Base-by-base conservation (phyloP, 2,329 filamentous ascomycete species). In the Ophiobolus disseminans region DNA sequence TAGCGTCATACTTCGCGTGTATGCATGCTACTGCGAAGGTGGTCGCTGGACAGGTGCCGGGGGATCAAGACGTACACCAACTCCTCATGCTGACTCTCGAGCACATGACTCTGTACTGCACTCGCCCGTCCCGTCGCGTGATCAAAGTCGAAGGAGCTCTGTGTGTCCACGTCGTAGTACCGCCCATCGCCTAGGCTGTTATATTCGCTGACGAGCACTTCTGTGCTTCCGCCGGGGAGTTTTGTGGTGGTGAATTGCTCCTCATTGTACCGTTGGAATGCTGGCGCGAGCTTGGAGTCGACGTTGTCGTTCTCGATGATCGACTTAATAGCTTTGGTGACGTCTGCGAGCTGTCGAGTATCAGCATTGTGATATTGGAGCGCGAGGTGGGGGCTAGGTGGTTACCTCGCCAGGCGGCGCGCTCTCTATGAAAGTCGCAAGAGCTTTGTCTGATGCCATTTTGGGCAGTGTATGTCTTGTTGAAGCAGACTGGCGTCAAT, bases 181-280 rank as follows among this genome's bases (percentile, higher is more conserved):
- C 90, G 83, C 39, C 86, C 88, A 60, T 85, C 84, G 21, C 88
- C 90, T 30, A 97, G 79, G 40, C 86, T 85, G 76, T 93, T 97
- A 78, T 95, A 87, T 47, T 86, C 81, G 80, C 91, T 97, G 70
- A 99, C 82, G 59, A 97, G 83, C 55, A 86, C 84, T 76, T 88
- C 77, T 73, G 91, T 86, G 73, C 86, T 93, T 70, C 89, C 85
- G 22, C 91, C 91, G 0, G 93, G 93, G 46, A 99, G 84, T 81
- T 95, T 96, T 54, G 90, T 87, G 13, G 91, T 91, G 39, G 86
- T 78, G 73, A 97, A 89, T 75, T 99, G 94, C 75, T 92, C 88
- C 76, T 99, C 93, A 66, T 97, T 97, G 82, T 99, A 97, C 75
- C 89, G 91, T 76, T 92, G 82, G 73, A 96, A 95, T 0, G 94